Base-by-base conservation (phyloP, 2,329 filamentous ascomycete genomes). In the Didymella keratinophila region DNA sequence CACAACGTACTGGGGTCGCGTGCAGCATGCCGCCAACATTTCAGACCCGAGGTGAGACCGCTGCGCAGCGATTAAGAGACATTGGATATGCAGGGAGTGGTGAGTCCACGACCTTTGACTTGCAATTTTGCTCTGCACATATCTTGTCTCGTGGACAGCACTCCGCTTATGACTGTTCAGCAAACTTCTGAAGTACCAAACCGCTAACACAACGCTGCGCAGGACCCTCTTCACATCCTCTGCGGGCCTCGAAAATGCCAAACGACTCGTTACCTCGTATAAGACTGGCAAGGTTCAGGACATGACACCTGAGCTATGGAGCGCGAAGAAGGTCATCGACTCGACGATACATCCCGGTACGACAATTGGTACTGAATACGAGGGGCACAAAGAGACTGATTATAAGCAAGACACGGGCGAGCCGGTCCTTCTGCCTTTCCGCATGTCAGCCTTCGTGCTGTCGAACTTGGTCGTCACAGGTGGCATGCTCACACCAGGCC, bases 321-420 rank as follows among this genome's bases (percentile, higher is more conserved):
- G 86, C 63, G 95, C 95, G 43, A 99, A 99, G 86, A 97, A 97
- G 84, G 88, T 97, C 66, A 91, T 98, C 56, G 95, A 99, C 78
- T 94, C 95, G 61, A 99, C 95, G 14, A 80, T 99, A 65, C 95
- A 99, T 77, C 95, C 95, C 66, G 93, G 93, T 96, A 87, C 66
- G 83, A 36, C 28, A 44, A 36, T 18, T 23, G 20, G 39, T 32
- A 50, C 16, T 23, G n/a, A n/a, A 36, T 27, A 45, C 27, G 16
- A n/a, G 11, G 11, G 34, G 4, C 39, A 27, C 7, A 44, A 20
- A 41, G 49, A 46, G 47, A 53, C 67, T 69, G 60, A 69, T 56
- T 30, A 28, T 14, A 23, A 34, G 30, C 44, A 64, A 96, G 95
- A 99, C 78, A 98, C 93, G 18, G 95, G 95, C 66, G 84, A 93